Conservation (phyloP, 768 basidiomycete species). For the Gyrodon lividus region DNA sequence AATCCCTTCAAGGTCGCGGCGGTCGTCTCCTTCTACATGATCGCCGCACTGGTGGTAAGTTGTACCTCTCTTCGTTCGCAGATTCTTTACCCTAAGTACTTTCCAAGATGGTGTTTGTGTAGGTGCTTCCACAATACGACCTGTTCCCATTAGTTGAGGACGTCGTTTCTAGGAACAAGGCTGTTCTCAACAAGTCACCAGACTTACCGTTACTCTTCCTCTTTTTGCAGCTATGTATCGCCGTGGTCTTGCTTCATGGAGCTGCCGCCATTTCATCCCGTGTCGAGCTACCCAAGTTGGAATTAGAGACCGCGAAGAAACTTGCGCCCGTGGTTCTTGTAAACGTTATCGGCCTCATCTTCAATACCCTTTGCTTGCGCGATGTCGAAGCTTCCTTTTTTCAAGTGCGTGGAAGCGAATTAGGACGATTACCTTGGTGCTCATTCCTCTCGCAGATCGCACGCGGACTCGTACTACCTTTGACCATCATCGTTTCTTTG, state of each 20-base stretch:
- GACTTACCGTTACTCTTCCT: slow-evolving; percentile 69
- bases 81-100: not conserved
- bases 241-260: slow-evolving; percentile 61
- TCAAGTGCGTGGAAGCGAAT: slow-evolving; percentile 45
- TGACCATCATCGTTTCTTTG: slow-evolving; percentile 76
- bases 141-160: not conserved
- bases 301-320: slow-evolving; percentile 52
- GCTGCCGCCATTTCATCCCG: slow-evolving; percentile 47
- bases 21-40: slow-evolving; percentile 82
- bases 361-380: slow-evolving; percentile 76
- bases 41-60: slow-evolving; percentile 69
- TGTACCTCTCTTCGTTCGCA: not conserved
- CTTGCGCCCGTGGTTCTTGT: slow-evolving; percentile 63
- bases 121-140: slow-evolving; percentile 11
- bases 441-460: slow-evolving; percentile 57
- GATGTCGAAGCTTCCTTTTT: slow-evolving; percentile 82
- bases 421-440: not conserved
- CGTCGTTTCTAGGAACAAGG: slow-evolving; percentile 60
- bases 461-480: slow-evolving; percentile 76
- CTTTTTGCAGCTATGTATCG: slow-evolving; percentile 64
- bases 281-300: slow-evolving; percentile 58
- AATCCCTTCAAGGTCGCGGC: slow-evolving; percentile 51
- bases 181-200: slow-evolving; percentile 64
- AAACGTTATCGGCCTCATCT: slow-evolving; percentile 72
- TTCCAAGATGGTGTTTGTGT: slow-evolving; percentile 51